A percentile compares a stretch with the other conserved stretches of the same genome.
These are phyloP conservation scores for Coemansia sp. DNA, from an alignment of 371 early-diverging fungal species.

Conservation along the genomic window DNA sequence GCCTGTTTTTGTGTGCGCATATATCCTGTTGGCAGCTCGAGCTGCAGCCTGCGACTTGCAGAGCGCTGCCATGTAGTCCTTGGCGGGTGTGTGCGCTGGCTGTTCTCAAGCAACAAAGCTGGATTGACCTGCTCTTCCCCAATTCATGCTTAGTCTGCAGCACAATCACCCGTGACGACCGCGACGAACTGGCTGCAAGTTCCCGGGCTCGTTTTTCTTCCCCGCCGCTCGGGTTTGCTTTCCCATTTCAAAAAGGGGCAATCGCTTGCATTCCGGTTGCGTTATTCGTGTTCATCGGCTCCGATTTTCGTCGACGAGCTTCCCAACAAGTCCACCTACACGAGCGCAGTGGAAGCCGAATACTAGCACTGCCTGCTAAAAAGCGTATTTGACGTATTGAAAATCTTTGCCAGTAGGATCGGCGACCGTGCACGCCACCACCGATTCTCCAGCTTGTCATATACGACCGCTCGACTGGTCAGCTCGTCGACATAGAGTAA, in stretches of 20 bases:
- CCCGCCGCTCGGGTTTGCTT: too few relatives aligned
- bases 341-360: too few relatives aligned
- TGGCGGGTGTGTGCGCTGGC: too few relatives aligned
- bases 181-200: background rate
- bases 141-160: background rate
- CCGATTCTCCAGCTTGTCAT: slow-evolving; percentile 51
- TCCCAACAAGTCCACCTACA: too few relatives aligned
- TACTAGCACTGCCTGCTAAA: too few relatives aligned
- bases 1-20: slow-evolving; percentile 1
- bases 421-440: slow-evolving; percentile 55
- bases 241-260: background rate
- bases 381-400: too few relatives aligned
- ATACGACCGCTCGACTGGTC: slow-evolving; percentile 30
- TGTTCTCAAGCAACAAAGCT: too few relatives aligned
- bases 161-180: slow-evolving; percentile 1
- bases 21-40: background rate
- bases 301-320: background rate
- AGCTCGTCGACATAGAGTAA: slow-evolving; percentile 39
- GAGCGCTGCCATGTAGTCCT: too few relatives aligned
- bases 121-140: background rate
- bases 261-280: background rate
- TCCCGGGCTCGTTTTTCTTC: background rate
- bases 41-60: too few relatives aligned
- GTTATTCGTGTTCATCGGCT: slow-evolving; percentile 9
- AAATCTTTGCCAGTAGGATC: slow-evolving; percentile 37